Conservation (phyloP, 148 eudicot species). For the Rhododendron ovatum region DNA sequence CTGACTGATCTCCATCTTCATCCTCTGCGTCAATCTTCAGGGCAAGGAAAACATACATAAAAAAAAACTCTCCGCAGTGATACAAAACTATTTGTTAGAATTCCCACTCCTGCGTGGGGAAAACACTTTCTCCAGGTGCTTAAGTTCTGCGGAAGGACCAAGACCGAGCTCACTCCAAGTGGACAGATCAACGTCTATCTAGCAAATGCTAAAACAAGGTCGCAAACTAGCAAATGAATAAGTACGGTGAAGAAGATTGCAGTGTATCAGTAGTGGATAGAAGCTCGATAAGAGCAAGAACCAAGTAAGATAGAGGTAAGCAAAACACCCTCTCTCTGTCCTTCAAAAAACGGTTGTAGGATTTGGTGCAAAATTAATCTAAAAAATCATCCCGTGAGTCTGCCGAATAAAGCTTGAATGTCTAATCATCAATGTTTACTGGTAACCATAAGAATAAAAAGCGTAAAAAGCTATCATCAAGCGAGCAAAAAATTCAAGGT, state of each 20-base stretch:
- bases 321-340: not conserved
- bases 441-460: not conserved
- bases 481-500: not conserved
- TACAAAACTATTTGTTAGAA: not conserved
- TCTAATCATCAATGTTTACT: too few species aligned
- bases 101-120: not conserved
- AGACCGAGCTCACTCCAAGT: not conserved
- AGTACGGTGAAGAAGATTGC: not conserved
- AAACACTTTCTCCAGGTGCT: not conserved
- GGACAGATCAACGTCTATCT: not conserved
- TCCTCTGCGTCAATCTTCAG: slow-evolving; percentile 67
- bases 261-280: not conserved
- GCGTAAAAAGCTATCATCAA: not conserved
- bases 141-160: not conserved
- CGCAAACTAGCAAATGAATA: not conserved
- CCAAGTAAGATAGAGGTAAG: not conserved
- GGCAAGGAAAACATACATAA: not conserved
- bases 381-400: not conserved
- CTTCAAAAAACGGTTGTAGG: not conserved
- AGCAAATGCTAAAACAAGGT: not conserved
- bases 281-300: not conserved
- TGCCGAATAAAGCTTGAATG: not conserved
- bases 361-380: not conserved
- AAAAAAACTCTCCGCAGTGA: not conserved
- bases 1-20: slow-evolving; percentile 45